Percentiles rank a stretch among this genome's conserved stretches.
phyloP scores from a whole-genome alignment of 805 yeast species.

The Kazachstania kunashirensis region DNA sequence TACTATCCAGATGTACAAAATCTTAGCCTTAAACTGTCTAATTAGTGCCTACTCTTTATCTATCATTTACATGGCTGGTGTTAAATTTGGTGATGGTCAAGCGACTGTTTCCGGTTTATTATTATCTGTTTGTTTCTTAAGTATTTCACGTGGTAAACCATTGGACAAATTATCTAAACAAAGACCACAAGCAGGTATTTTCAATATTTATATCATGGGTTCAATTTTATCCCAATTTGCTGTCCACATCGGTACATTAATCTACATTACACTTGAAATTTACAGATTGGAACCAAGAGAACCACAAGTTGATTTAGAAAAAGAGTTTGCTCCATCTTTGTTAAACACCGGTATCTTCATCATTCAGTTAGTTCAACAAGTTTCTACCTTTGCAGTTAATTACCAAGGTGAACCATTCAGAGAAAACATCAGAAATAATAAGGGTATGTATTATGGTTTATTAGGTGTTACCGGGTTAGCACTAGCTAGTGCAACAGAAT shows the following conservation, averaged over 20 bases:
- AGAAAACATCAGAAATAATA: conserved; percentile 79
- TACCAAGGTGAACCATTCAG: conserved; percentile 96
- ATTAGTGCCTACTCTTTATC: conserved; percentile 93
- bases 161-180: conserved; percentile 79
- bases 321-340: conserved; percentile 77
- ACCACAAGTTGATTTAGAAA: conserved; percentile 82
- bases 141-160: conserved; percentile 90
- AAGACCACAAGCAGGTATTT: conserved; percentile 96
- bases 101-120: conserved; percentile 93
- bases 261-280: conserved; percentile 75
- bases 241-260: conserved; percentile 71
- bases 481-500: conserved; percentile 85
- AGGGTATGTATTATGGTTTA: conserved; percentile 94
- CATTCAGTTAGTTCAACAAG: conserved; percentile 90
- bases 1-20: conserved; percentile 98
- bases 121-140: conserved; percentile 86
- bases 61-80: conserved; percentile 91
- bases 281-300: conserved; percentile 87
- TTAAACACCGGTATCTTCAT: conserved; percentile 93
- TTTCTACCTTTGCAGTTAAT: conserved; percentile 94
- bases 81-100: conserved; percentile 96
- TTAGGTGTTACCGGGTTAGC: conserved; percentile 86
- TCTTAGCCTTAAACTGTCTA: conserved; percentile 90
- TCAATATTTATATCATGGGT: conserved; percentile 93
- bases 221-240: conserved; percentile 95